Base-by-base conservation (phyloP, 805 yeast genomes). In the Wickerhamiella alocasiicola region DNA sequence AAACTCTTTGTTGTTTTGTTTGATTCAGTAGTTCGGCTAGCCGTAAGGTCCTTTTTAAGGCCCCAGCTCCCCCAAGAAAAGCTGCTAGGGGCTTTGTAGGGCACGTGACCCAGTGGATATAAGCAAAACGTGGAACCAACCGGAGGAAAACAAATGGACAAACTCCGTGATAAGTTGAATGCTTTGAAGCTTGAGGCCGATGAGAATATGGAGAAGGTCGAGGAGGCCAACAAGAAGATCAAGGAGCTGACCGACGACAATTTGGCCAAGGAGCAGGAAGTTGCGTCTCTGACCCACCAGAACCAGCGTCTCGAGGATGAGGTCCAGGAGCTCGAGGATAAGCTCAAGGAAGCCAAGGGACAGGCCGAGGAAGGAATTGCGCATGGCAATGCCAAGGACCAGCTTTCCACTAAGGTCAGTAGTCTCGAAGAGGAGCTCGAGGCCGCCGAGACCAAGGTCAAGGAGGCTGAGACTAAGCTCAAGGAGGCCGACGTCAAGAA, bases 151-250 rank as follows among this genome's bases (percentile, higher is more conserved):
- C 78, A 69, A 19, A 52, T 52, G 56, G 56, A 52, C 31, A 52
- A 51, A 38, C 47, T 52, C 25, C 54, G 54, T 23, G 56, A 51
- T 33, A 52, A 52, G 53, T 39, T 52, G 42, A 41, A 40, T 31
- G 31, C 77, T 65, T 76, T 91, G 64, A 87, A 88, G 67, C 70
- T 82, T 56, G 97, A 91, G 61, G 88, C 95, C 52, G 98, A 91
- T 69, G 70, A 79, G 55, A 93, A 98, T 84, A 95, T 88, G 70
- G 95, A 84, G 63, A 83, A 85, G 70, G 78, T 91, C 46, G 98
- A 91, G 58, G 95, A 82, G 55, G 73, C 81, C 55, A 65, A 76
- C 46, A 76, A 71, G 49, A 78, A 77, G 62, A 76, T 81, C 67
- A 91, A 87, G 72, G 79, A 71, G 59, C 71, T 88, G 63, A 97